Conservation (phyloP, 2,329 filamentous ascomycete species). For the Pezicula carpinea region DNA sequence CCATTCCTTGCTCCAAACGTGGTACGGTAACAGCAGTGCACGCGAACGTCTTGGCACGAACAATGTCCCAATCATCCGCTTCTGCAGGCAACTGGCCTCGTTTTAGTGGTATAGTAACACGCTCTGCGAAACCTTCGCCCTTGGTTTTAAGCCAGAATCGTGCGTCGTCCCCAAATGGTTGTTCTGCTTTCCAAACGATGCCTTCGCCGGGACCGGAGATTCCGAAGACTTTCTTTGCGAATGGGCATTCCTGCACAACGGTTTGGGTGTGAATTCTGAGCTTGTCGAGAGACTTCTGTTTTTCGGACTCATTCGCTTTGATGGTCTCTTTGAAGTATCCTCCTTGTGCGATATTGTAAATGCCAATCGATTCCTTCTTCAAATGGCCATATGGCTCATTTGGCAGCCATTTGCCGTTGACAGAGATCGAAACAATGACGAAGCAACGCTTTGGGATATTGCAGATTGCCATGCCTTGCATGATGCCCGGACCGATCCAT, state of each 20-base stretch:
- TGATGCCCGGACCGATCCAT: conserved; percentile 18
- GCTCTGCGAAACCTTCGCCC: conserved; percentile 6
- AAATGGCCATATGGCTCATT: conserved; percentile 16
- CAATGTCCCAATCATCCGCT: not conserved
- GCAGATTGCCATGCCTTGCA: conserved; percentile 13
- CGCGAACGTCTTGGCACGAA: conserved; percentile 9
- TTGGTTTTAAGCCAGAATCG: conserved; percentile 22
- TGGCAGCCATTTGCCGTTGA: conserved; percentile 16
- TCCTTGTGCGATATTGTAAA: conserved; percentile 19
- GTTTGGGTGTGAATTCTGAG: conserved; percentile 10
- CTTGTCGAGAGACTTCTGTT: not conserved
- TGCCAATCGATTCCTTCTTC: conserved; percentile 4
- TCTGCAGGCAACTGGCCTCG: not conserved
- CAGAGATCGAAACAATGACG: conserved; percentile 17
- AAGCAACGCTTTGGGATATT: conserved; percentile 12
- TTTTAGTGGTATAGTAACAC: conserved; percentile 3
- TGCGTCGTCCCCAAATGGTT: conserved; percentile 13
- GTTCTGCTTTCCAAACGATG: conserved; percentile 20
- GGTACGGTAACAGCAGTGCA: conserved; percentile 9
- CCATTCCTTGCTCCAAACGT: conserved; percentile 17
- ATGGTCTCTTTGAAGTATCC: conserved; percentile 13
- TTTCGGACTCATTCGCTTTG: not conserved
- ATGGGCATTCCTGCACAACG: conserved; percentile 21
- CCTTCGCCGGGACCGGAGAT: conserved; percentile 18
- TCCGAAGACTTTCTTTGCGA: conserved; percentile 14